Evolutionary conservation across 768 basidiomycete genomes (phyloP).

Genomic region (Cytidiella melzeri): DNA sequence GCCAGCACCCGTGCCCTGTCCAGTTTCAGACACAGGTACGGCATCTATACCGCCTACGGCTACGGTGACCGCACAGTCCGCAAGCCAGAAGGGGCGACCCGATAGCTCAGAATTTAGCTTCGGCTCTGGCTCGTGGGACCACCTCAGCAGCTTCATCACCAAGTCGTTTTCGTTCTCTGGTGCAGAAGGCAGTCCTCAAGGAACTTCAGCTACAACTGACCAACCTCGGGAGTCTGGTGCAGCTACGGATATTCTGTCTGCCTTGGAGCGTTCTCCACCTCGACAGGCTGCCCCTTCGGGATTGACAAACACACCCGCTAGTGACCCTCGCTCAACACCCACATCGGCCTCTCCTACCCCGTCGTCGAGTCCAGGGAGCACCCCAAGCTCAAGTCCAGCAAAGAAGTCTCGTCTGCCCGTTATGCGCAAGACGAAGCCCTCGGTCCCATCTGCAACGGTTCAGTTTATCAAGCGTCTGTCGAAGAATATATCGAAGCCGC

Average conservation of each 20-base stretch:
- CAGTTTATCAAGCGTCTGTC: constrained; percentile 17
- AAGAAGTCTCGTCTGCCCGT: constrained; percentile 20
- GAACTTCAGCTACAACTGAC: no score
- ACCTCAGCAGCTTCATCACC: constrained; percentile 6
- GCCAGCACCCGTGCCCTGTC: neutral
- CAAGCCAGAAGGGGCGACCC: neutral
- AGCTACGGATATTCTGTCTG: no score
- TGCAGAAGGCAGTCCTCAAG: neutral
- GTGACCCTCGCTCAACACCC: no score
- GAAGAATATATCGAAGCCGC: constrained; percentile 18
- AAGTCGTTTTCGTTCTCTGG: constrained; percentile 6
- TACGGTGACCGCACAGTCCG: neutral
- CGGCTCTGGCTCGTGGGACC: constrained; percentile 6
- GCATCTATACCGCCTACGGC: neutral
- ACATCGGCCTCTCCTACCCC: constrained; percentile 1
- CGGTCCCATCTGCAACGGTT: constrained; percentile 8
- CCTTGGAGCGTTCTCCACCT: no score
- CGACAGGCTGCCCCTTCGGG: no score
- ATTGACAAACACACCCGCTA: no score
- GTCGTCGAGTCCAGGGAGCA: neutral
- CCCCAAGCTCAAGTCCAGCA: constrained; percentile 9
- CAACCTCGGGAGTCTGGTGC: no score
- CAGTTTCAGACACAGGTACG: neutral
- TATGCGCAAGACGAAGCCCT: constrained; percentile 10
- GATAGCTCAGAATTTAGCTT: constrained; percentile 1